Percentiles rank a stretch among this genome's conserved stretches.
These are phyloP conservation scores for Xylaria digitata DNA, from an alignment of 2,329 filamentous ascomycete genomes.

Conservation along the genomic window DNA sequence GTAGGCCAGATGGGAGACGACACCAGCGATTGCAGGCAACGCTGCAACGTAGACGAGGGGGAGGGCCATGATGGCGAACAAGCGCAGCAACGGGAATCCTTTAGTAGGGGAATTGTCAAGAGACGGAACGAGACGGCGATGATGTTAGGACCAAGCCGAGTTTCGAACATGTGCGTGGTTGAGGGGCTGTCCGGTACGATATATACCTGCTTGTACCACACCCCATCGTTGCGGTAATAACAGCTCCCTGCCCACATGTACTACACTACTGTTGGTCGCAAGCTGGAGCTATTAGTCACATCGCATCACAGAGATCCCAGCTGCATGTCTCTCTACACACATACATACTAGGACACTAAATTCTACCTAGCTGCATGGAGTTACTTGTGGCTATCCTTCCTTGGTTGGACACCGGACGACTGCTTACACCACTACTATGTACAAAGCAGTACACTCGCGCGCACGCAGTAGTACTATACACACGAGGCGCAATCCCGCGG, in stretches of 20 bases:
- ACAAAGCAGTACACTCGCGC: no score
- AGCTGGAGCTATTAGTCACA: neutral
- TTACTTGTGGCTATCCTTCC: no score
- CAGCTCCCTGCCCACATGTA: neutral
- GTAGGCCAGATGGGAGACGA: constrained; percentile 33
- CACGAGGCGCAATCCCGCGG: neutral
- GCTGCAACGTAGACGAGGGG: constrained; percentile 14
- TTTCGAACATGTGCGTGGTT: constrained; percentile 10
- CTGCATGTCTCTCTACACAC: constrained; percentile 7
- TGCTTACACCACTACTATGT: no score
- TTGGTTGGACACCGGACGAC: no score
- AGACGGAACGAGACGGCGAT: neutral
- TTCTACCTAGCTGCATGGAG: constrained; percentile 25
- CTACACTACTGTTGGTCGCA: neutral
- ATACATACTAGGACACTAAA: no score
- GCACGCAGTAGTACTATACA: neutral
- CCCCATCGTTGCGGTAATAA: constrained; percentile 14
- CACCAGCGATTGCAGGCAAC: constrained; percentile 25
- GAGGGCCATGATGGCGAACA: constrained; percentile 18
- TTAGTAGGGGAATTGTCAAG: neutral
- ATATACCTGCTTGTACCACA: constrained; percentile 2
- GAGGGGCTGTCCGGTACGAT: neutral
- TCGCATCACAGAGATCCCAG: neutral
- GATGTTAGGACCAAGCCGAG: constrained; percentile 1
- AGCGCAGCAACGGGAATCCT: neutral